Evolutionary conservation across 2,329 filamentous ascomycete genomes (phyloP), one percentile per base, ranked within the genome.

Genomic region (Aureobasidium sp.): DNA sequence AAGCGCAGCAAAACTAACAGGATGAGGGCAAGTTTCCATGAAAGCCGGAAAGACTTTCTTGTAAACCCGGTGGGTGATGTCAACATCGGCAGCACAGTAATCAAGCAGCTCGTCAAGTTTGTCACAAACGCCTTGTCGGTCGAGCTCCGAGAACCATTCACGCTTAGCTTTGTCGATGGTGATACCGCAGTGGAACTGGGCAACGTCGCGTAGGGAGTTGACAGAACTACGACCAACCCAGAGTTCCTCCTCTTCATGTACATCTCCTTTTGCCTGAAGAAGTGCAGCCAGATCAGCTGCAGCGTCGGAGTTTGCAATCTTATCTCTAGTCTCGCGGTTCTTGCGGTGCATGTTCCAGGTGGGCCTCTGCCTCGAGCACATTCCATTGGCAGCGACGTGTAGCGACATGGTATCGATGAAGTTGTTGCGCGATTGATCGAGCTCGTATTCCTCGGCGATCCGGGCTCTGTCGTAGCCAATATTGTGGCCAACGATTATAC

Each of bases 311-410:
- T 80, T 85, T 5, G 88, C 83, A 50, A 93, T 85, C 68, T 87
- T 88, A 63, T 96, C 92, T 53, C 90, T 81, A 47, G 93, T 69
- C 69, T 97, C 93, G 61, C 87, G 82, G 65, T 87, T 90, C 76
- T 99, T 99, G 71, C 90, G 89, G 73, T 96, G 90, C 72, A 90
- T 95, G 86, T 96, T 91, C 94, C 94, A 99, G 0, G 90, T 96
- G 9, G 95, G 94, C 53, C 94, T 84, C 73, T 99, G 94, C 65
- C 89, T 87, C 23, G 94, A 97, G 74, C 94, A 99, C 94, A 99
- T 99, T 64, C 94, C 94, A 70, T 99, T 99, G 25, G 96, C 93
- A 2, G 95, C 95, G 8, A 96, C 93, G 71, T 99, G 94, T 21
- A 99, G 78, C 1, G 93, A 97, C 94, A 99, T 99, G 31, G 94